Conservation (phyloP, 208 protist species). For the Entamoeba invadens region DNA sequence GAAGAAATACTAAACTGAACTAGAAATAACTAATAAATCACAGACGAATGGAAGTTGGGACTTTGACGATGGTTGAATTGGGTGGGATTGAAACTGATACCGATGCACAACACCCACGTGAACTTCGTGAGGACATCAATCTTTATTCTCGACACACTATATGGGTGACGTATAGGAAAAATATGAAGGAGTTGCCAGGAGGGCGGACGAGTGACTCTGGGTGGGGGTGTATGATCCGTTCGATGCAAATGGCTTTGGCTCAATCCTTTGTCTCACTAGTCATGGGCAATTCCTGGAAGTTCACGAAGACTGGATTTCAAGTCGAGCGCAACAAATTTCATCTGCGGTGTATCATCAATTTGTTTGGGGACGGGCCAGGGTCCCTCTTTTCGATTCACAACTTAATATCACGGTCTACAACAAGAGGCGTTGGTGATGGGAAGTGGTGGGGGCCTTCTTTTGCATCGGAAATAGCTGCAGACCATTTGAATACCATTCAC, state of each 20-base stretch:
- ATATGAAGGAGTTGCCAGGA: not conserved
- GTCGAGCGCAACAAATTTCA: not conserved
- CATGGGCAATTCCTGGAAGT: not conserved
- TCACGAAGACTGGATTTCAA: not conserved
- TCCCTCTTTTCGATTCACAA: not conserved
- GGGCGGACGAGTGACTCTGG: not conserved
- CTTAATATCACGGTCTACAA: not conserved
- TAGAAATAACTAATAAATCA: too few relatives aligned
- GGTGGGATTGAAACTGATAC: not conserved
- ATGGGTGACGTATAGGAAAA: not conserved
- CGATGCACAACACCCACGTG: not conserved
- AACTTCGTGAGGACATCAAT: not conserved
- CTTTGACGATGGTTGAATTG: not conserved
- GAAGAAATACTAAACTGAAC: too few relatives aligned
- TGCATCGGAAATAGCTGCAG: not conserved
- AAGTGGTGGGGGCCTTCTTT: not conserved
- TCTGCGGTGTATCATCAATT: not conserved
- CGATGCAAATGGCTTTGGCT: not conserved
- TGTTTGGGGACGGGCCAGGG: not conserved
- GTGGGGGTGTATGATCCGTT: not conserved
- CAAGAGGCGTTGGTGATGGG: not conserved
- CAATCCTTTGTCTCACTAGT: not conserved
- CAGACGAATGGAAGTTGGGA: not conserved
- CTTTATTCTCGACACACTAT: not conserved
- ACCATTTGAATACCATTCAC: not conserved